Evolutionary conservation across 495 filamentous ascomycete genomes (phyloP).

Genomic region (Neurospora sp.): DNA sequence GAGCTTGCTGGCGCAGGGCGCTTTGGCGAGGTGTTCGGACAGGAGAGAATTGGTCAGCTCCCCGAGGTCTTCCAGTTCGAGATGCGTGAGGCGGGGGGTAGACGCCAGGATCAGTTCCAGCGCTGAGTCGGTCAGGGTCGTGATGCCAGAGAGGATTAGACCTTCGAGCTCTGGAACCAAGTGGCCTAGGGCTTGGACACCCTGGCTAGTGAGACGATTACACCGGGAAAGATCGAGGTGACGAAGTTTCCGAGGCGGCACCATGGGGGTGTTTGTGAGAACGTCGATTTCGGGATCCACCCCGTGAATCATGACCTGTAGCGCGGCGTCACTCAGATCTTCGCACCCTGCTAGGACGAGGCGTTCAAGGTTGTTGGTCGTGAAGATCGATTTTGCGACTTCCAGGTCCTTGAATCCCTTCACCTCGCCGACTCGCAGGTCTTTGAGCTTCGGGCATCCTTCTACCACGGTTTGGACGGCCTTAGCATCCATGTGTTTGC

Average conservation of each 20-base stretch:
- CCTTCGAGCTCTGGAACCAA: conserved; percentile 74
- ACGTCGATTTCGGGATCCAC: conserved; percentile 63
- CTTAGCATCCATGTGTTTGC: conserved; percentile 68
- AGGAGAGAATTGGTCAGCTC: conserved; percentile 65
- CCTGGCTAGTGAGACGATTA: conserved; percentile 54
- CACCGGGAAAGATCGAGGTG: conserved; percentile 83
- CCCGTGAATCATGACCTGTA: conserved; percentile 66
- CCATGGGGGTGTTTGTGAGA: conserved; percentile 62
- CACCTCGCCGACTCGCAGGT: conserved; percentile 76
- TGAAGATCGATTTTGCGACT: conserved; percentile 61
- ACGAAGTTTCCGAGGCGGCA: conserved; percentile 67
- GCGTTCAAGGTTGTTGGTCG: conserved; percentile 69
- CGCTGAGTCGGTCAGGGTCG: conserved; percentile 58
- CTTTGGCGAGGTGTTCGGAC: conserved; percentile 55
- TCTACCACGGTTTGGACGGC: conserved; percentile 67
- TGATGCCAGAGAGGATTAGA: conserved; percentile 67
- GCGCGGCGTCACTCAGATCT: conserved; percentile 59
- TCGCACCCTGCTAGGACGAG: conserved; percentile 68
- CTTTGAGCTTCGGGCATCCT: conserved; percentile 60
- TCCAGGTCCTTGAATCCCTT: conserved; percentile 62
- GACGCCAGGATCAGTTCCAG: conserved; percentile 65
- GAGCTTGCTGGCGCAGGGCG: conserved; percentile 58
- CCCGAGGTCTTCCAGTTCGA: conserved; percentile 81
- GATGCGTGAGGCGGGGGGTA: conserved; percentile 64
- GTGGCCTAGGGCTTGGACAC: conserved; percentile 54